These are phyloP conservation scores for Hysterium pulicare DNA, from an alignment of 2,329 filamentous ascomycete genomes.

Conservation along the genomic window DNA sequence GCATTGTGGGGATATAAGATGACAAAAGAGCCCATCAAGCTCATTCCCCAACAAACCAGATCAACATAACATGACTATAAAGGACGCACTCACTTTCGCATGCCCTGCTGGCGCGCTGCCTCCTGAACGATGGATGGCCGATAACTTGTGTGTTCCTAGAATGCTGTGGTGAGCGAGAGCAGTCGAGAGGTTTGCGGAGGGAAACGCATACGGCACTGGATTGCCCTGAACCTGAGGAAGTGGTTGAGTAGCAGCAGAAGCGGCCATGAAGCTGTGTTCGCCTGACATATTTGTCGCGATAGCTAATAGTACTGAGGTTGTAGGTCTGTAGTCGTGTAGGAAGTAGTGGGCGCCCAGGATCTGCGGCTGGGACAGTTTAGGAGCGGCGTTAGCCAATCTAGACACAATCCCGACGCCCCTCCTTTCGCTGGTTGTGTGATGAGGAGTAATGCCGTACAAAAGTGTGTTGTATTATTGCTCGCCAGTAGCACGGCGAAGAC, in stretches of 20 bases:
- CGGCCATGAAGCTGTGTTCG: slow-evolving; percentile 40
- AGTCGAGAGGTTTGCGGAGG: slow-evolving; percentile 7
- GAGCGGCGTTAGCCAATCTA: too few relatives aligned
- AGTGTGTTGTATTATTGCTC: too few relatives aligned
- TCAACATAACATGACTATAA: slow-evolving; percentile 1
- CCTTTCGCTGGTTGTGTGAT: too few relatives aligned
- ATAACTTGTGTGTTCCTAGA: slow-evolving; percentile 21
- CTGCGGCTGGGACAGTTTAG: too few relatives aligned
- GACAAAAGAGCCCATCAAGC: slow-evolving; percentile 9
- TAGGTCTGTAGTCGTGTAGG: too few relatives aligned
- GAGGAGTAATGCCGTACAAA: too few relatives aligned
- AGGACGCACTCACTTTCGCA: slow-evolving; percentile 35
- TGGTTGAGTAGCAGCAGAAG: slow-evolving; percentile 16
- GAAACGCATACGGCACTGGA: slow-evolving; percentile 27
- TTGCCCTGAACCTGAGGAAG: slow-evolving; percentile 31
- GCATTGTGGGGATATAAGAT: slow-evolving; percentile 17
- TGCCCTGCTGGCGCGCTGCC: slow-evolving; percentile 36
- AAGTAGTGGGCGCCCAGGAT: too few relatives aligned
- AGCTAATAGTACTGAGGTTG: too few relatives aligned
- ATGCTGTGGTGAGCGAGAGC: slow-evolving; percentile 11
- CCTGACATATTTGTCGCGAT: slow-evolving; percentile 26
- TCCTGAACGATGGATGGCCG: slow-evolving; percentile 32
- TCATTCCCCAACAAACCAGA: neutral
- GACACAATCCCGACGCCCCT: too few relatives aligned
- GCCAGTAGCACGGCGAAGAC: too few relatives aligned